Percentiles rank a stretch among this genome's conserved stretches.
These are phyloP conservation scores for Leccinum boreale DNA, from an alignment of 768 basidiomycete species.

Conservation along the genomic window DNA sequence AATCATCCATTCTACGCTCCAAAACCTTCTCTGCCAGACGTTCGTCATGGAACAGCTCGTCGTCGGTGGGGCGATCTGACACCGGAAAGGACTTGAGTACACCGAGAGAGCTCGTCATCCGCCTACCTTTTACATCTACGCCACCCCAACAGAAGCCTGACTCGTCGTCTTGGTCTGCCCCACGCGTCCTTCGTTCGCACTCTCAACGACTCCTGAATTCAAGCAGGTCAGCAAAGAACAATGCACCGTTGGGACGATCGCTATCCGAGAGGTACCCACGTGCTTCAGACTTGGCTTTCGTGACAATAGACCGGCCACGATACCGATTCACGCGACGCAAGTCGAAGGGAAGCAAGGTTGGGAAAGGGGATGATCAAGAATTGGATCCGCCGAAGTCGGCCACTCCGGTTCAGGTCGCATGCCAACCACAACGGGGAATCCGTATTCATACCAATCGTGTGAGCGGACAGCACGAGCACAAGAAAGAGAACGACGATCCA, in stretches of 20 bases:
- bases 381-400: not conserved
- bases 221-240: not conserved
- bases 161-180: slow-evolving; percentile 6
- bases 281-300: slow-evolving; percentile 18
- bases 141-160: slow-evolving; percentile 10
- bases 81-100: not conserved
- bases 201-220: slow-evolving; percentile 18
- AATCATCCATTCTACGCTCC: slow-evolving; percentile 13
- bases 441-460: not conserved
- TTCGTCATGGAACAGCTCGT: not conserved
- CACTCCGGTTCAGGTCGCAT: not conserved
- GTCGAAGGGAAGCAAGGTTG: slow-evolving; percentile 2
- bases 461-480: not conserved
- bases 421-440: not conserved
- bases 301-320: slow-evolving; percentile 21
- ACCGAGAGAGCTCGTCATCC: slow-evolving; percentile 18
- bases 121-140: slow-evolving; percentile 23
- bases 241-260: slow-evolving; percentile 18
- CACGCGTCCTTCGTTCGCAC: slow-evolving; percentile 26
- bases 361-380: not conserved
- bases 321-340: slow-evolving; percentile 17
- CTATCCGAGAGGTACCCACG: slow-evolving; percentile 23
- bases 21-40: slow-evolving; percentile 3
- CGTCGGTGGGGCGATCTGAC: not conserved
- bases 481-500: slow-evolving; percentile 5